Base-by-base conservation (phyloP, 176 grass and related monocot species). In the Paspalum vaginatum region DNA sequence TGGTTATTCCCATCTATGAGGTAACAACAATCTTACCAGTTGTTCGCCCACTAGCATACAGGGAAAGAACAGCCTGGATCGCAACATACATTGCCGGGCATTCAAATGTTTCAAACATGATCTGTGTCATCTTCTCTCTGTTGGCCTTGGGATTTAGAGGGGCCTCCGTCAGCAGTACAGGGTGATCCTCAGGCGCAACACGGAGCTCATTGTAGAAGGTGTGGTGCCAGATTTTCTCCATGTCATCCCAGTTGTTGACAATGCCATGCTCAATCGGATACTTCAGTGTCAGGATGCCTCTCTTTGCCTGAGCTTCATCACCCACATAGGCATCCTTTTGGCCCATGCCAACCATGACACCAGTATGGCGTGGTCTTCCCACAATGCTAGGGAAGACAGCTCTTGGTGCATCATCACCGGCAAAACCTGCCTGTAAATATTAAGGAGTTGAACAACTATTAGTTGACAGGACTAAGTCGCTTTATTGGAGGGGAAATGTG, bases 191-290 rank as follows among this genome's bases (percentile, higher is more conserved):
- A 63, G 90, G 90, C 7, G 93, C 44, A 40, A 92, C 90, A 81
- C 93, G 93, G 39, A 95, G 93, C 75, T 95, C 93, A 3, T 95
- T 92, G 70, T 90, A 90, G 76, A 95, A 95, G 10, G 93, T 92
- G 78, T 95, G 93, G 72, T 95, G 93, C 93, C 93, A 92, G 46
- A 95, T 95, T 63, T 95, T 96, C 58, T 96, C 93, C 93, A 96
- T 96, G 65, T 96, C 93, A 70, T 96, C 93, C 90, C 93, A 96
- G 73, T 96, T 92, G 60, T 76, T 92, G 52, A 96, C 90, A 5
- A 96, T 92, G 22, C 93, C 93, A 65, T 96, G 93, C 79, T 92
- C 93, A 26, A 96, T 96, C 7, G 93, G 93, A 75, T 96, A 96
- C 70, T 96, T 96, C 48, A 96, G 17, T 65, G 93, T 96, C 13